These are phyloP conservation scores for Lodderomyces jiufengensis DNA, from an alignment of 1,139 yeast species.

Conservation along the genomic window DNA sequence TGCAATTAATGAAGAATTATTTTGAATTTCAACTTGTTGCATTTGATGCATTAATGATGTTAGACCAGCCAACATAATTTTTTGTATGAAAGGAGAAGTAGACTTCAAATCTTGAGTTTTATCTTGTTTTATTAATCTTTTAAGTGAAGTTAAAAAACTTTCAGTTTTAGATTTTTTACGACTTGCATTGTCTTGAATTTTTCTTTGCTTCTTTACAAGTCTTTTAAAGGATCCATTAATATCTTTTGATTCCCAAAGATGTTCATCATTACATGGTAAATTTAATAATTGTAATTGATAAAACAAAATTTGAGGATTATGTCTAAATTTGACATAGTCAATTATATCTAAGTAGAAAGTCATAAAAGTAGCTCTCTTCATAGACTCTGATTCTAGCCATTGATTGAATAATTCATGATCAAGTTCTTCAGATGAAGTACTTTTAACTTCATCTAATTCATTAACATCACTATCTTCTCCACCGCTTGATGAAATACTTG, in stretches of 20 bases:
- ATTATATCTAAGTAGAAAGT: conserved; percentile 77
- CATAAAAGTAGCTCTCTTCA: conserved; percentile 75
- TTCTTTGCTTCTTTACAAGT: conserved; percentile 37
- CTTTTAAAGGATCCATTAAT: conserved; percentile 40
- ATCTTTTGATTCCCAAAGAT: conserved; percentile 58
- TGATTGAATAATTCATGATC: conserved; percentile 35
- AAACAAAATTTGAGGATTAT: conserved; percentile 62
- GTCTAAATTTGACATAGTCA: conserved; percentile 80
- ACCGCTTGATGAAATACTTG: conserved; percentile 26
- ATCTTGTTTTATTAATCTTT: conserved; percentile 27
- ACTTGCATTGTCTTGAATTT: conserved; percentile 17
- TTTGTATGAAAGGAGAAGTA: conserved; percentile 49
- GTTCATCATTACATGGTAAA: conserved; percentile 74
- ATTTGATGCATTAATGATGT: conserved; percentile 67
- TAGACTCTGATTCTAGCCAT: conserved; percentile 77
- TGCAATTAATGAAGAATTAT: conserved; percentile 41
- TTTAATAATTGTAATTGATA: conserved; percentile 67
- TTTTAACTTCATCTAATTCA: conserved; percentile 9
- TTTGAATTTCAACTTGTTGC: conserved; percentile 69
- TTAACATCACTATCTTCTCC: conserved; percentile 20
- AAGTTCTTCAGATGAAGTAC: conserved; percentile 18
- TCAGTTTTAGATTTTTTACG: conserved; percentile 15
- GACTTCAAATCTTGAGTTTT: conserved; percentile 14
- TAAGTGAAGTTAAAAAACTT: conserved; percentile 34
- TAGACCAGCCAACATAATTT: conserved; percentile 66